These are phyloP conservation scores for Leccinum imitatum DNA, from an alignment of 768 basidiomycete genomes.

Conservation along the genomic window DNA sequence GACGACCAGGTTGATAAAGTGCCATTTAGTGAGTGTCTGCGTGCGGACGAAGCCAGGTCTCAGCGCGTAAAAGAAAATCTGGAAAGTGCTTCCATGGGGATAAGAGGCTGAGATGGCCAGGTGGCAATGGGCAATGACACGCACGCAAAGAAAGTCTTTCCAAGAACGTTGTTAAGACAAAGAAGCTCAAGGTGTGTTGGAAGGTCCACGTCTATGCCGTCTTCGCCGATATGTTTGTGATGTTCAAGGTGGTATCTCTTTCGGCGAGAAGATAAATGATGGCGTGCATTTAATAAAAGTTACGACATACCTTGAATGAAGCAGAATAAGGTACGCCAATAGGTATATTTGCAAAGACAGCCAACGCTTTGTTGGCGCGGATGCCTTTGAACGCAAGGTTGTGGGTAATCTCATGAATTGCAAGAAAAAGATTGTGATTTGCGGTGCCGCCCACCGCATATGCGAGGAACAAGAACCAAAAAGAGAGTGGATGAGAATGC, in stretches of 20 bases:
- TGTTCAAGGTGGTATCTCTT: slow-evolving; percentile 94
- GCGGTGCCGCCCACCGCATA: slow-evolving; percentile 91
- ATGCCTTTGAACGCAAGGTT: slow-evolving; percentile 91
- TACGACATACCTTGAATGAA: slow-evolving; percentile 77
- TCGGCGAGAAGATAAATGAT: slow-evolving; percentile 8
- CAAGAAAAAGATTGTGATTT: slow-evolving; percentile 97
- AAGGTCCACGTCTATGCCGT: slow-evolving; percentile 94
- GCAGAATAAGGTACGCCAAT: slow-evolving; percentile 95
- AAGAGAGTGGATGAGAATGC: slow-evolving; percentile 65
- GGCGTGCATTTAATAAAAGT: background rate
- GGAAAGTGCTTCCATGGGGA: slow-evolving; percentile 72
- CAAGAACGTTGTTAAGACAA: slow-evolving; percentile 90
- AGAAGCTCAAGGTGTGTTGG: slow-evolving; percentile 85
- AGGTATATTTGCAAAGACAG: slow-evolving; percentile 89
- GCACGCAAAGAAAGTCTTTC: slow-evolving; percentile 97
- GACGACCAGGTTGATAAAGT: slow-evolving; percentile 68
- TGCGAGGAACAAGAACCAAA: slow-evolving; percentile 69
- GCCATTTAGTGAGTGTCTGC: slow-evolving; percentile 82
- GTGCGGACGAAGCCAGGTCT: slow-evolving; percentile 90
- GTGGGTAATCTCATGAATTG: slow-evolving; percentile 98
- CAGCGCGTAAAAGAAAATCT: slow-evolving; percentile 96
- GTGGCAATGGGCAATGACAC: slow-evolving; percentile 24
- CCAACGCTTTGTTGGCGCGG: slow-evolving; percentile 79
- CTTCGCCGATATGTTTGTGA: slow-evolving; percentile 93
- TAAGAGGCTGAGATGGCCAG: slow-evolving; percentile 8